Evolutionary conservation across 2,329 filamentous ascomycete genomes (phyloP).

Genomic region (Periconia macrospinosa): DNA sequence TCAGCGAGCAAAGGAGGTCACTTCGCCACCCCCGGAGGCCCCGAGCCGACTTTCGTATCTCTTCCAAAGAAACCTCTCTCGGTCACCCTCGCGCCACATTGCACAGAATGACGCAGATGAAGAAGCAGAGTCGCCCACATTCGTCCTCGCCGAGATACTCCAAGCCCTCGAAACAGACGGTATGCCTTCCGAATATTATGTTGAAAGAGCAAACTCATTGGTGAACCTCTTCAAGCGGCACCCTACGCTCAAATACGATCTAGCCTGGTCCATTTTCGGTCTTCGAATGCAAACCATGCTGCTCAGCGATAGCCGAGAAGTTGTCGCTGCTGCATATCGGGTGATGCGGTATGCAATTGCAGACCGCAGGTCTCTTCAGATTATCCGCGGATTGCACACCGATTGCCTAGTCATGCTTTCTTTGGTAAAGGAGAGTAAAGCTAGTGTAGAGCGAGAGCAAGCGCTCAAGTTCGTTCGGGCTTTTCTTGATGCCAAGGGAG

Average conservation of each 20-base stretch:
- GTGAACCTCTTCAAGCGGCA: constrained; percentile 97
- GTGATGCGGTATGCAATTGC: constrained; percentile 94
- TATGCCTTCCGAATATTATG: constrained; percentile 92
- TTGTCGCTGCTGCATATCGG: constrained; percentile 90
- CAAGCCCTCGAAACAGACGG: constrained; percentile 86
- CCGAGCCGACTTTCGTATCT: constrained; percentile 59
- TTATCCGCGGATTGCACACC: constrained; percentile 83
- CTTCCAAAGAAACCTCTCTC: constrained; percentile 58
- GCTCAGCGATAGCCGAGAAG: constrained; percentile 91
- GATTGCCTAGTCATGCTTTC: constrained; percentile 92
- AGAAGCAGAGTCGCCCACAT: constrained; percentile 82
- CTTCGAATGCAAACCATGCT: constrained; percentile 94
- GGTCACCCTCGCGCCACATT: constrained; percentile 53
- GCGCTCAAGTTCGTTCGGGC: constrained; percentile 94
- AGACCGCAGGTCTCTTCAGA: constrained; percentile 84
- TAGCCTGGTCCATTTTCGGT: constrained; percentile 95
- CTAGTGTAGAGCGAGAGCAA: constrained; percentile 95
- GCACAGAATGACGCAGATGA: constrained; percentile 63
- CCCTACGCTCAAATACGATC: constrained; percentile 91
- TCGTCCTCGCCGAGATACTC: constrained; percentile 84
- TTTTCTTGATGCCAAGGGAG: constrained; percentile 94
- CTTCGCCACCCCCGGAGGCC: constrained; percentile 49
- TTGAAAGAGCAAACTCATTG: constrained; percentile 85
- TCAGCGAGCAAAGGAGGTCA: constrained; percentile 59
- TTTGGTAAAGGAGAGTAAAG: constrained; percentile 91